A percentile compares a stretch with the other conserved stretches of the same genome.
Conservation (phyloP, 2,329 filamentous ascomycete genomes). For the Nemania diffusa region DNA sequence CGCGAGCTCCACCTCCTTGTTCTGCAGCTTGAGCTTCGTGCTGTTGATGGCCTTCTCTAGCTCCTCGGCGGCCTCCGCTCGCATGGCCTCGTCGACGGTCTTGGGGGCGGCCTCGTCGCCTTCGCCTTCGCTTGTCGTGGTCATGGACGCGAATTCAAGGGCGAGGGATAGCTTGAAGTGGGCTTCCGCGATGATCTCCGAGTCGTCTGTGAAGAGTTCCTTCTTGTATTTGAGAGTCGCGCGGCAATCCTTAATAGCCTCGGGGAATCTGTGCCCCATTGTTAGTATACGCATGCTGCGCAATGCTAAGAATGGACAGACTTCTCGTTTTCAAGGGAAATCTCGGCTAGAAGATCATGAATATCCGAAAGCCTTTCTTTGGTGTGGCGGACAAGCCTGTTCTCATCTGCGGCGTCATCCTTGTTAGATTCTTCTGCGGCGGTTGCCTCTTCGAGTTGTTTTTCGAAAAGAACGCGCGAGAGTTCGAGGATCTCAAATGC, state of each 20-base stretch:
- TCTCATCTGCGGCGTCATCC: slow-evolving; percentile 50
- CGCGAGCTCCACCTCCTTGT: slow-evolving; percentile 73
- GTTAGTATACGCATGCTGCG: slow-evolving; percentile 37
- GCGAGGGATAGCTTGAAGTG: slow-evolving; percentile 97
- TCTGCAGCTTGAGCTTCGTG: slow-evolving; percentile 75
- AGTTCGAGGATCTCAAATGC: slow-evolving; percentile 88
- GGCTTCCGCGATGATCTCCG: slow-evolving; percentile 88
- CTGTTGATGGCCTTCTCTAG: slow-evolving; percentile 79
- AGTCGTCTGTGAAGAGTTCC: slow-evolving; percentile 80
- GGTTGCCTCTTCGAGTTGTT: slow-evolving; percentile 58
- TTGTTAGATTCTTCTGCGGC: slow-evolving; percentile 50
- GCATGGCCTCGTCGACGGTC: slow-evolving; percentile 73
- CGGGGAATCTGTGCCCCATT: slow-evolving; percentile 69
- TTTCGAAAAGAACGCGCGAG: slow-evolving; percentile 72
- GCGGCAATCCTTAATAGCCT: slow-evolving; percentile 86
- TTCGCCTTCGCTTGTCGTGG: slow-evolving; percentile 66
- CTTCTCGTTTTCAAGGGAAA: slow-evolving; percentile 95
- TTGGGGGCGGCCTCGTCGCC: slow-evolving; percentile 55
- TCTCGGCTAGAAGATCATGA: slow-evolving; percentile 93
- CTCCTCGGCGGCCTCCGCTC: slow-evolving; percentile 76
- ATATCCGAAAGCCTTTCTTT: slow-evolving; percentile 92
- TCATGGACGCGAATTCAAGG: slow-evolving; percentile 90
- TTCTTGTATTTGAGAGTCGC: slow-evolving; percentile 82
- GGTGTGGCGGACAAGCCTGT: slow-evolving; percentile 64
- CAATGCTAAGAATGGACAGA: slow-evolving; percentile 49